Evolutionary conservation across 305 asterid species (phyloP), one percentile per base, ranked within the genome.

Genomic region (Salvia sclarea): DNA sequence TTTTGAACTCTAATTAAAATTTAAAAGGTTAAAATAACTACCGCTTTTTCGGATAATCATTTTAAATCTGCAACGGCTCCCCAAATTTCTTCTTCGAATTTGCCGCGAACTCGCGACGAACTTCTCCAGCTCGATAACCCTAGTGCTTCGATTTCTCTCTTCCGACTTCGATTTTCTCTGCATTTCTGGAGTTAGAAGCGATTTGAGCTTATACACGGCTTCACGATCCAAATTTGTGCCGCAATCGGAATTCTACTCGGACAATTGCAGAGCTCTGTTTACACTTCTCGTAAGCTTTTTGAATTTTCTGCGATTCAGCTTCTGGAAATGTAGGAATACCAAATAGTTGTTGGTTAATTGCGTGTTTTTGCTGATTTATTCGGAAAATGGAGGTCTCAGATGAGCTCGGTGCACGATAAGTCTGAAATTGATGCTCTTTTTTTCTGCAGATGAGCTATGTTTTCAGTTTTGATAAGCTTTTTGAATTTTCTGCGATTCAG

Each of bases 171-270:
- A 8, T 20, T 59, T 52, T 31, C 21, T 28, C 49, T 63, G 18
- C 63, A 25, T 49, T 43, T 65, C 38, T 31, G 33, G 68, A 54
- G 48, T 68, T 16, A 8, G 11, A 64, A 22, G 55, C 49, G 61
- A 37, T 78, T 20, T 17, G 69, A 65, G 31, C 17, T 57, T 57
- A 40, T 72, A 20, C 47, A 45, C 52, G n/a, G 62, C 54, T 37
- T 40, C 57, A 11, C 43, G 17, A 35, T 40, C 13, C 17, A 49
- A 49, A 16, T 37, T 61, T 31, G 68, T 49, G 68, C 44, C 17
- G 33, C 25, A 65, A 45, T 58, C 56, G 24, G 50, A 38, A 8
- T 12, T 40, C 21, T 41, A 12, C 22, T 22, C 4, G 33, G 43
- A 35, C 13, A 61, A 38, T 38, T 25, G 55, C 55, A 33, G 76